Evolutionary conservation across 2,329 filamentous ascomycete genomes (phyloP), one percentile per base, ranked within the genome.

Genomic region (Phaeosphaeriaceae sp.): DNA sequence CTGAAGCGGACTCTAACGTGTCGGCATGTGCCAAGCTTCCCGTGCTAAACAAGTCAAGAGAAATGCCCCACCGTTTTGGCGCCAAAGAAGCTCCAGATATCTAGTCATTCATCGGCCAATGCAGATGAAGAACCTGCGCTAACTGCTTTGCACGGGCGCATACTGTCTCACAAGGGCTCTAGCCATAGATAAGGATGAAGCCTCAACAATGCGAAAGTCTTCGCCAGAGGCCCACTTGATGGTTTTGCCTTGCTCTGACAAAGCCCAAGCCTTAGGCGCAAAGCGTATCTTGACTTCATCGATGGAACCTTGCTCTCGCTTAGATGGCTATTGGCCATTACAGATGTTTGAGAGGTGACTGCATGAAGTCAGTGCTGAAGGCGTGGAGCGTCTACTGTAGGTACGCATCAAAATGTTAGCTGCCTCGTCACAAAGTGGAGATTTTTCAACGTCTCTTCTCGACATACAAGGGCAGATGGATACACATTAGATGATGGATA

Each of bases 21-120:
- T 68, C 61, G 62, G 53, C 49, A 53, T 43, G 45, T 48, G 66
- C 68, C 67, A 68, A 69, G 68, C 52, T 63, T 58, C 58, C 62
- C 61, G 58, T 60, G 58, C 61, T 57, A 66, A 65, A 70, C 63
- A 30, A 54, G 40, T 48, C 48, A 58, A 58, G 43, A 43, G 23
- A 21, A 51, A 34, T 42, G 57, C 47, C 63, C 65, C 66, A 68
- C 66, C 60, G 41, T 48, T 43, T 50, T 58, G 51, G 53, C 59
- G 60, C 60, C 61, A 52, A 58, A 49, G 50, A 51, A 61, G 56
- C 58, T 52, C 51, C 51, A 60, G 51, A 33, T 32, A 48, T 11
- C 5, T 26, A 26, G 47, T 39, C 56, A 57, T 52, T 58, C 39
- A 49, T 17, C 35, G 46, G 49, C 56, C 58, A 60, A 52, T 48